Base-by-base conservation (phyloP, 768 basidiomycete species). In the Amanita pseudoporphyria region DNA sequence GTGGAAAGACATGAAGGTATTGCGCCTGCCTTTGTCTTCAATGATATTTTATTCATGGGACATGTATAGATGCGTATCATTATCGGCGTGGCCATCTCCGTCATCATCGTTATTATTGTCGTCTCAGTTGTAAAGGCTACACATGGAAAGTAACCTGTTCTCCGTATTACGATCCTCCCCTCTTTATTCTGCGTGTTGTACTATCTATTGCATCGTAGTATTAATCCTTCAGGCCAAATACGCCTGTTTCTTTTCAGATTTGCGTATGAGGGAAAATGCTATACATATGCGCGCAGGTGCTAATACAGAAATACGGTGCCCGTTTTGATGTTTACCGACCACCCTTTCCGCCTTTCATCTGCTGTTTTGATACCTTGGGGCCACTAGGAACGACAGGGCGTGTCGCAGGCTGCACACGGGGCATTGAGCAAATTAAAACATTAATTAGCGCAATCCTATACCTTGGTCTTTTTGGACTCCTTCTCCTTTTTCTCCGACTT, bases 1-100 rank as follows among this genome's bases (percentile, higher is more conserved):
- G 88, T 94, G 92, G 92, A 94, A 96, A 66, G 93, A 96, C 65
- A 92, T 92, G 88, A 92, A 92, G 84, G 88, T 87, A 51, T 45
- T 73, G 63, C 21, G n/a, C 18, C 26, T 9, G 45, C 18, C 9
- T 58, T n/a, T 18, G 46, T 55, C 12, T 50, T 54, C 5, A 51
- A 38, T 39, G 6, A 18, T 36, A 6, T 18, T 19, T 5, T 52
- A 9, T 19, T 43, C 33, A 40, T 16, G 32, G 26, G 1, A 18
- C 33, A 52, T 47, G 31, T 19, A 9, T 24, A 94, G 88, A 96
- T 96, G 95, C 82, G 93, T 68, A 83, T 98, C 67, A 92, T 97
- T 67, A 96, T 99, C 59, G 89, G 84, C 51, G 74, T 87, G 40
- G 91, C 87, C 47, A 84, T 99, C 59, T 78, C 78, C 43, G 79